These are phyloP conservation scores for Schizophyllum amplum DNA, from an alignment of 1,284 basidiomycete genomes.

Conservation along the genomic window DNA sequence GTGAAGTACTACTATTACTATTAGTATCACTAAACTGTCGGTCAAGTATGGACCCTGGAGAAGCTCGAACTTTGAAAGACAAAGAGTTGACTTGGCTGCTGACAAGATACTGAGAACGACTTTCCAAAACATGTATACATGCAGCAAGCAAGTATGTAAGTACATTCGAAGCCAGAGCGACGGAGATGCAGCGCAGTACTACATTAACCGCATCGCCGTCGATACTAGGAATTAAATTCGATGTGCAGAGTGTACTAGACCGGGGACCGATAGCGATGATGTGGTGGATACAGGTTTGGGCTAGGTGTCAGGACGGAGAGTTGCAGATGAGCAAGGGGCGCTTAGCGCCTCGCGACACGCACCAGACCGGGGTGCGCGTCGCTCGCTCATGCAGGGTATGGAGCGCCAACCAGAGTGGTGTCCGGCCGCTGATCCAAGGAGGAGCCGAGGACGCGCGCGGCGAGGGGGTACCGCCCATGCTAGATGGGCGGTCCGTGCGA, in stretches of 20 bases:
- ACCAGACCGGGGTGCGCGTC: neutral
- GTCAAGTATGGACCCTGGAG: too few relatives aligned
- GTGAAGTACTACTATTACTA: too few relatives aligned
- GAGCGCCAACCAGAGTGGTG: neutral
- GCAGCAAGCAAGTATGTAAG: neutral
- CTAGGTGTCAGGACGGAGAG: neutral
- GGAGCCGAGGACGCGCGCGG: too few relatives aligned
- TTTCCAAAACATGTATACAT: neutral
- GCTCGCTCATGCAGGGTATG: neutral
- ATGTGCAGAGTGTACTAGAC: neutral
- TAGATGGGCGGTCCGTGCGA: neutral
- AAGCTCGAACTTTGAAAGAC: too few relatives aligned
- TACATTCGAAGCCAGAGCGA: neutral
- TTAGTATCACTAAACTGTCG: too few relatives aligned
- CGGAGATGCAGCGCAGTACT: neutral
- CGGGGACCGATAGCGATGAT: neutral
- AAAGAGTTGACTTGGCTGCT: too few relatives aligned
- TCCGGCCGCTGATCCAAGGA: neutral
- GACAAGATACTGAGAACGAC: too few relatives aligned
- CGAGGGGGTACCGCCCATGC: neutral
- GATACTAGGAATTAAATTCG: neutral
- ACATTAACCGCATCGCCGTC: neutral
- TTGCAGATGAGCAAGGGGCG: neutral
- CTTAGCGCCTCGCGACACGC: neutral
- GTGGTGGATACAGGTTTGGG: neutral